Evolutionary conservation across 768 basidiomycete species (phyloP).

Genomic region (Hygrophoropsis aurantiaca): DNA sequence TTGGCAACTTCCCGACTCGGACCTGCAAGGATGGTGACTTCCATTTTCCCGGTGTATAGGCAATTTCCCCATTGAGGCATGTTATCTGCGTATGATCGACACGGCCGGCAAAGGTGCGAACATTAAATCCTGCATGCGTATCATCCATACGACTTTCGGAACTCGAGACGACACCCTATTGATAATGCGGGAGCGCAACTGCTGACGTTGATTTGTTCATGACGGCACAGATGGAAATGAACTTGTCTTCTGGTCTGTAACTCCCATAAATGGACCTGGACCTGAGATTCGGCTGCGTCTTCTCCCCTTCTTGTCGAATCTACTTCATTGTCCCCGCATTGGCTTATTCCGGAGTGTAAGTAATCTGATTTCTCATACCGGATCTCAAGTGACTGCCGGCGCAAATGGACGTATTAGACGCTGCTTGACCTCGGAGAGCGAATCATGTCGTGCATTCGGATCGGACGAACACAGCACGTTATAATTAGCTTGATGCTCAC

Average conservation of each 20-base stretch:
- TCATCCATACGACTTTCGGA: slow-evolving; percentile 10
- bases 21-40: slow-evolving; percentile 13
- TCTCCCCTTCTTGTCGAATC: slow-evolving; percentile 15
- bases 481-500: slow-evolving; percentile 10
- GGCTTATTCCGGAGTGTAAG: slow-evolving; percentile 12
- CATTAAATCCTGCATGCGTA: slow-evolving; percentile 9
- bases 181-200: slow-evolving; percentile 11
- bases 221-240: not conserved
- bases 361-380: slow-evolving; percentile 9
- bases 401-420: not conserved
- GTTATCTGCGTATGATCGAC: slow-evolving; percentile 21
- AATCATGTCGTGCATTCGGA: no score
- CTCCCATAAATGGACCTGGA: slow-evolving; percentile 7
- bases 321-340: slow-evolving; percentile 16
- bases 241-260: not conserved
- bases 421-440: no score
- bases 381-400: slow-evolving; percentile 13
- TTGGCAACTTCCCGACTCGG: slow-evolving; percentile 8
- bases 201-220: not conserved
- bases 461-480: slow-evolving; percentile 7
- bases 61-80: slow-evolving; percentile 6
- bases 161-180: slow-evolving; percentile 11
- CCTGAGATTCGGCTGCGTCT: slow-evolving; percentile 6
- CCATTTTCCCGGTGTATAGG: slow-evolving; percentile 21
- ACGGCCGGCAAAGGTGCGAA: slow-evolving; percentile 11